Base-by-base conservation (phyloP, 2,329 filamentous ascomycete genomes). In the Chalaropsis thielavioides region DNA sequence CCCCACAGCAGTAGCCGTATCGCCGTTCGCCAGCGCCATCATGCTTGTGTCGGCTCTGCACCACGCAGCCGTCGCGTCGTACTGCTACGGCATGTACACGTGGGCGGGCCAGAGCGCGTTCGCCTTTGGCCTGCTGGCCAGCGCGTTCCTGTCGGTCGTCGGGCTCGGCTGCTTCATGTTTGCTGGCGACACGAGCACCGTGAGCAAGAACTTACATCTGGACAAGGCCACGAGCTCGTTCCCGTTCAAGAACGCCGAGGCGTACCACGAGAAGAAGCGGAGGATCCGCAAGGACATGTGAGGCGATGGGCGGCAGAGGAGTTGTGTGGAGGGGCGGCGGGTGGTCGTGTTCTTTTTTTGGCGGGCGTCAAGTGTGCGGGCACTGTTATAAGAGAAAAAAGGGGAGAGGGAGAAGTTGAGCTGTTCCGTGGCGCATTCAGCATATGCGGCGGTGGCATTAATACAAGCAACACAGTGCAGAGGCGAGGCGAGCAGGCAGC, bases 81-180 rank as follows among this genome's bases (percentile, higher is more conserved):
- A 89, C 73, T 79, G 82, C 71, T 94, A 92, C 75, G 79, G 79
- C 61, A 81, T 84, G 72, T 89, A 85, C 75, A 78, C 79, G n/a
- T 74, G 76, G 63, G 76, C 76, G 73, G 77, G 78, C 5, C 80
- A 84, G 70, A 77, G 80, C 11, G 81, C 80, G 0, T 88, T 86
- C 71, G 74, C 80, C 1, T 72, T 89, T 4, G 87, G 84, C 0
- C 80, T 83, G 68, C 70, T 81, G 1, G 83, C 80, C 22, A 85
- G 80, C 69, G 77, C 78, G 7, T 69, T 76, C 43, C 75, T 92
- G 67, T 83, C 83, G 1, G 77, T 78, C 1, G 76, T 88, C 56
- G 89, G 72, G 64, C 46, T 72, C 49, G 69, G 72, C 69, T 71
- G 72, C 64, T 69, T 74, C 66, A 70, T 76, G 72, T 76, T 76